These are phyloP conservation scores for Fusarium temperatum DNA, from an alignment of 2,329 filamentous ascomycete species.

Conservation along the genomic window DNA sequence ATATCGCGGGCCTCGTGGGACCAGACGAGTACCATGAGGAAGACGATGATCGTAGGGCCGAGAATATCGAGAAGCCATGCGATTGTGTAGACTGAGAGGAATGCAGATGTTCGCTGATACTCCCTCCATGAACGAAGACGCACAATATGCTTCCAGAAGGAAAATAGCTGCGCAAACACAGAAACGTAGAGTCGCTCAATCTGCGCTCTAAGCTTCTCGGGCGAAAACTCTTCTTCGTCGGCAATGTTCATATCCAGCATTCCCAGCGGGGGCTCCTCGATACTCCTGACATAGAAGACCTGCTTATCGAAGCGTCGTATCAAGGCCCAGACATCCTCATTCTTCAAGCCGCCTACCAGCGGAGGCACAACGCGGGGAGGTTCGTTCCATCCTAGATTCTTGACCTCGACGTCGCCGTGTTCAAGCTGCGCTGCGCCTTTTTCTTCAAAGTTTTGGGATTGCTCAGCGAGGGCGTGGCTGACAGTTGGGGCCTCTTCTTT, in stretches of 20 bases:
- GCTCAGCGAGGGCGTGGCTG: constrained; percentile 50
- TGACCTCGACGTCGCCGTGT: constrained; percentile 64
- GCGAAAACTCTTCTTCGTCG: constrained; percentile 84
- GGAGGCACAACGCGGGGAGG: constrained; percentile 65
- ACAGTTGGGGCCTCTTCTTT: constrained; percentile 46
- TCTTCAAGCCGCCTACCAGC: constrained; percentile 73
- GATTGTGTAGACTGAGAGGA: constrained; percentile 63
- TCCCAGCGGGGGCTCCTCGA: constrained; percentile 61
- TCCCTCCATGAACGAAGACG: constrained; percentile 84
- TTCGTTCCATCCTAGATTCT: constrained; percentile 76
- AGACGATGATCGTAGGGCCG: constrained; percentile 65
- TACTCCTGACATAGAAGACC: constrained; percentile 74
- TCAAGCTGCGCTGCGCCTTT: constrained; percentile 58
- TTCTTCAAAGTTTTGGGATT: constrained; percentile 45
- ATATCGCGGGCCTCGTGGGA: constrained; percentile 69
- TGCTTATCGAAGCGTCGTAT: constrained; percentile 79
- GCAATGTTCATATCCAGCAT: constrained; percentile 82
- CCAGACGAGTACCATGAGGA: constrained; percentile 71
- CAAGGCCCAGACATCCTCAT: constrained; percentile 78
- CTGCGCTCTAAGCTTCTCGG: constrained; percentile 81
- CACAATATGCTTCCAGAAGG: constrained; percentile 76
- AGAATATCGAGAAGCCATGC: constrained; percentile 81
- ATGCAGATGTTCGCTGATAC: constrained; percentile 70
- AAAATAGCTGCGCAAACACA: constrained; percentile 72
- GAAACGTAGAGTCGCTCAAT: constrained; percentile 86